phyloP scores from a whole-genome alignment of 106 monocot species.

The Hemerocallis citrina region DNA sequence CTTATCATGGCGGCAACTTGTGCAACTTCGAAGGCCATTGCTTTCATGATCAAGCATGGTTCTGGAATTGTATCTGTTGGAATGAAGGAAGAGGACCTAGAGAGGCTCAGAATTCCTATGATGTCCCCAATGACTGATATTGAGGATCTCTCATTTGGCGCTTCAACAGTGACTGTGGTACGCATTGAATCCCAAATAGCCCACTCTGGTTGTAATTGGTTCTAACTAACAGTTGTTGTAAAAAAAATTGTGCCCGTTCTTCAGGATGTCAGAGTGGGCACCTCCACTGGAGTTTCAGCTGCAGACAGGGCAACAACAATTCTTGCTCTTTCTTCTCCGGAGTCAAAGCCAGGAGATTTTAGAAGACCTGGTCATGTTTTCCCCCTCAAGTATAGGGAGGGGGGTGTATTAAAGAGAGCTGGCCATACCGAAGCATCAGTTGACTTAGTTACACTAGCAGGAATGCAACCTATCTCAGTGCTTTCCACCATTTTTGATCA shows the following conservation, averaged over 20 bases:
- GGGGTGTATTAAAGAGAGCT: constrained; percentile 74
- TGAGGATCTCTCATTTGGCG: constrained; percentile 41
- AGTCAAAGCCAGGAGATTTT: constrained; percentile 72
- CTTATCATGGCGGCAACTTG: constrained; percentile 81
- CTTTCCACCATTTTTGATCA: constrained; percentile 61
- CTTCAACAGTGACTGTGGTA: constrained; percentile 66
- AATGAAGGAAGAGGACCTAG: constrained; percentile 69
- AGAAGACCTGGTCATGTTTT: constrained; percentile 87
- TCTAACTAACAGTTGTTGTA: too few species aligned
- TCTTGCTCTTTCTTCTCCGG: constrained; percentile 43
- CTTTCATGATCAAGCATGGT: constrained; percentile 82
- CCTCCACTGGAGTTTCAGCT: constrained; percentile 57
- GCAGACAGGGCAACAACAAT: constrained; percentile 66
- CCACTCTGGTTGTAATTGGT: too few species aligned
- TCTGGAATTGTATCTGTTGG: constrained; percentile 84
- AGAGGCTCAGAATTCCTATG: constrained; percentile 67
- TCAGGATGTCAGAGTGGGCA: constrained; percentile 63
- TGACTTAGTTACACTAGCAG: constrained; percentile 60
- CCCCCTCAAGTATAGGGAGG: constrained; percentile 60
- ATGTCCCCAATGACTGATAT: constrained; percentile 63
- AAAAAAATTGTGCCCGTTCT: too few species aligned
- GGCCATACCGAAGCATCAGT: constrained; percentile 79
- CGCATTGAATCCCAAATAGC: neutral
- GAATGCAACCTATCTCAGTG: constrained; percentile 44
- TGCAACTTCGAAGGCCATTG: constrained; percentile 43